Evolutionary conservation across 768 basidiomycete species (phyloP).

Genomic region (Hericium alpestre): DNA sequence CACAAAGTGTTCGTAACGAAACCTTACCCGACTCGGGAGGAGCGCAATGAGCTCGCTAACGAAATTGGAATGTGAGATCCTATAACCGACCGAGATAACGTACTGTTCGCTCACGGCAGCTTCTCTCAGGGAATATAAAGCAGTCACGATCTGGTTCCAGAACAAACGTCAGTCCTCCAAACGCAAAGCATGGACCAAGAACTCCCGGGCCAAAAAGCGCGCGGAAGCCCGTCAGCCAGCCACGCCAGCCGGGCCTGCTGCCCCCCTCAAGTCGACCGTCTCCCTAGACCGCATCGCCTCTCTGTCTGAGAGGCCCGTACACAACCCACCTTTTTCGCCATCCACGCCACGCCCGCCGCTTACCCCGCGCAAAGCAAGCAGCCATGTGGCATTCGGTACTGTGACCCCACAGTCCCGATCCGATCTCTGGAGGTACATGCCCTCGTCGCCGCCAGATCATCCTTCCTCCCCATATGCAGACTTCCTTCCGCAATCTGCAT

Average conservation of each 20-base stretch:
- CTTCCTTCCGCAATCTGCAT: slow-evolving; percentile 32
- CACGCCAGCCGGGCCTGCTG: slow-evolving; percentile 9
- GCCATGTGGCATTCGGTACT: not conserved
- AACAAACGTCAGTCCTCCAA: slow-evolving; percentile 13
- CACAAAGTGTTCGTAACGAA: not conserved
- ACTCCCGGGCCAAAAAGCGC: slow-evolving; percentile 9
- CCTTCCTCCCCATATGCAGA: slow-evolving; percentile 40
- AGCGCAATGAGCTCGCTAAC: not conserved
- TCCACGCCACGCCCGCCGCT: slow-evolving; percentile 8
- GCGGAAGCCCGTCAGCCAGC: slow-evolving; percentile 5
- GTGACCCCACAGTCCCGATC: slow-evolving; percentile 1
- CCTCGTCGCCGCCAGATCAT: slow-evolving; percentile 49
- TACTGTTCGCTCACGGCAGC: not conserved
- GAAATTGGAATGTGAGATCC: slow-evolving; percentile 1
- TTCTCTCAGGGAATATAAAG: slow-evolving; percentile 6
- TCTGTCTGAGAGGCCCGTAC: slow-evolving; percentile 31
- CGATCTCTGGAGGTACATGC: slow-evolving; percentile 33
- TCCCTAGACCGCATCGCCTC: slow-evolving; percentile 54
- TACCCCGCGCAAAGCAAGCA: slow-evolving; percentile 9
- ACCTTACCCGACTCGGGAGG: slow-evolving; percentile 1
- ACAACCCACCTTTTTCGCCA: not conserved
- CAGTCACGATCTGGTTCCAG: slow-evolving; percentile 12
- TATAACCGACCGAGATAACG: too few species aligned
- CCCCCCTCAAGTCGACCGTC: slow-evolving; percentile 9
- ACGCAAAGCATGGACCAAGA: slow-evolving; percentile 13